phyloP scores from a whole-genome alignment of 2,329 filamentous ascomycete genomes.

The Pyricularia pennisetigena region DNA sequence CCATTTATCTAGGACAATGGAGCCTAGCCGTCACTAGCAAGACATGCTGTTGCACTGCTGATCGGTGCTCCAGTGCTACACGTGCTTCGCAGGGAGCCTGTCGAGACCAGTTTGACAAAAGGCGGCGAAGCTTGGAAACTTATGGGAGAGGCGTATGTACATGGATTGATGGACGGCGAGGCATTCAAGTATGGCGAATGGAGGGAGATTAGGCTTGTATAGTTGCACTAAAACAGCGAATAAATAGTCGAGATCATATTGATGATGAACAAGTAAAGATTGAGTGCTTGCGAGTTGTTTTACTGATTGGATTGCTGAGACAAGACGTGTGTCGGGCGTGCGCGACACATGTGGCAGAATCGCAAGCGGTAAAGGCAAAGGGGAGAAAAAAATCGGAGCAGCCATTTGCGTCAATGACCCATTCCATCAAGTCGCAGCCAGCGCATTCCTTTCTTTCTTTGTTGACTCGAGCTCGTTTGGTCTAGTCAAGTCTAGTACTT shows the following conservation, averaged over 20 bases:
- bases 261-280: too few relatives aligned
- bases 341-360: not conserved
- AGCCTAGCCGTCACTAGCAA: not conserved
- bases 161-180: not conserved
- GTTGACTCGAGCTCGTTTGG: not conserved
- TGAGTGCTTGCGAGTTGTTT: too few relatives aligned
- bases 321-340: not conserved
- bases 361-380: not conserved
- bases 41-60: not conserved
- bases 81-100: not conserved
- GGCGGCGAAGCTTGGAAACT: not conserved
- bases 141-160: not conserved
- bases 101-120: not conserved
- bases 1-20: not conserved
- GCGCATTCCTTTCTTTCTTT: not conserved
- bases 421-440: not conserved
- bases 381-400: not conserved
- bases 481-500: not conserved
- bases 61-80: not conserved
- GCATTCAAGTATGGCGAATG: not conserved
- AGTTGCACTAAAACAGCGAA: too few relatives aligned
- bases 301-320: not conserved
- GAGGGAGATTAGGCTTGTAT: not conserved
- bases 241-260: too few relatives aligned
- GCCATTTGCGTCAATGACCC: not conserved